Conservation (phyloP, 2,329 filamentous ascomycete genomes). For the Thermoascus crustaceus region DNA sequence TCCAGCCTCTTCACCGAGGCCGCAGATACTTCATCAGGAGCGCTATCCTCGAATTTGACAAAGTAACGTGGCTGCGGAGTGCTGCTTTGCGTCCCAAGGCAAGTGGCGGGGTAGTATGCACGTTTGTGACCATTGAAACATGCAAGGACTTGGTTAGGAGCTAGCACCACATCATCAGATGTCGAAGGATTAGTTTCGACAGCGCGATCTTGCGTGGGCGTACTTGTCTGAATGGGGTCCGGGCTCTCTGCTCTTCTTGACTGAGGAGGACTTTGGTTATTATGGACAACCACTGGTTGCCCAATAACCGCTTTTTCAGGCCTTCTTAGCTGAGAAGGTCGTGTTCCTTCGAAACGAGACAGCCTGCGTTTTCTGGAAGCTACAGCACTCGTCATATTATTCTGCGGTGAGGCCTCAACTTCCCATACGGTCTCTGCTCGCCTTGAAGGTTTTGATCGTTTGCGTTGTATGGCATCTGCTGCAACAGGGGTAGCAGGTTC, state of each 20-base stretch:
- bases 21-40: constrained; percentile 31
- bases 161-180: constrained; percentile 21
- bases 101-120: constrained; percentile 55
- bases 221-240: constrained; percentile 9
- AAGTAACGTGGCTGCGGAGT: constrained; percentile 35
- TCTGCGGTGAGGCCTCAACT: constrained; percentile 26
- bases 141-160: constrained; percentile 50
- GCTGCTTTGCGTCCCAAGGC: constrained; percentile 38
- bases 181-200: constrained; percentile 4
- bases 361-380: background rate
- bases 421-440: constrained; percentile 28
- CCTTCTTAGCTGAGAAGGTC: constrained; percentile 5
- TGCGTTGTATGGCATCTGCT: constrained; percentile 12
- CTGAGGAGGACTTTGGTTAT: constrained; percentile 9
- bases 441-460: constrained; percentile 16
- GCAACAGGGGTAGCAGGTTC: constrained; percentile 9
- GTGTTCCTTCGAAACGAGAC: constrained; percentile 2
- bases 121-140: constrained; percentile 48
- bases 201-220: constrained; percentile 2
- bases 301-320: constrained; percentile 2
- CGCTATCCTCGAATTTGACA: constrained; percentile 39
- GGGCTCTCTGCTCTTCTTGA: constrained; percentile 9
- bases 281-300: constrained; percentile 7
- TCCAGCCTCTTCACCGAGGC: constrained; percentile 38
- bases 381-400: constrained; percentile 12